Evolutionary conservation across 1,284 basidiomycete genomes (phyloP), one percentile per base, ranked within the genome.

Genomic region (Pseudozyma sp.): DNA sequence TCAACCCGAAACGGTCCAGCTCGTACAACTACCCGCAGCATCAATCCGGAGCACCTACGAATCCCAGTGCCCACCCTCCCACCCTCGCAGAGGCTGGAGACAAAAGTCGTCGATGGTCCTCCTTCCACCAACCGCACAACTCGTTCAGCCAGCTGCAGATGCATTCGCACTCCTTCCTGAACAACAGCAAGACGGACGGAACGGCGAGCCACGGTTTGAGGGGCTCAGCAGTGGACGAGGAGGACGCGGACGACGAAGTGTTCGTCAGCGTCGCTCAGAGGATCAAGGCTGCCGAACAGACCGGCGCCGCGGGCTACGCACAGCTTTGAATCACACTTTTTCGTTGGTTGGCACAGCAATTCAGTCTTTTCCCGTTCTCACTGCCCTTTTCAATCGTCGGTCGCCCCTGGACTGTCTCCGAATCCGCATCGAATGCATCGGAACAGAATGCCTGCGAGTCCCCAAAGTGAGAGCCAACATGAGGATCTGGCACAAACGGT

Each of bases 61-160:
- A 7, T n/a, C n/a, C 40, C n/a, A 16, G 11, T 7, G n/a, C 40
- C 7, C 11, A 42, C 40, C 11, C 16, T n/a, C 7, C 13, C 16
- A 4, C 1, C 40, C 13, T n/a, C 5, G 53, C 19, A 31, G 40
- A 52, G 7, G 48, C 17, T 1, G 30, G 29, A 5, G 46, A n/a
- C 7, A 55, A 11, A 1, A 48, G 47, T 9, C 35, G 69, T n/a
- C 44, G 69, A 7, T 72, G 64, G 69, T 49, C 44, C 40, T 60
- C 53, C 0, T 68, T 67, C 54, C 69, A 72, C 45, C 63, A 67
- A 0, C 56, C 61, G 17, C 63, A 67, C 16, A 62, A 63, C 47
- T 56, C 44, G 4, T 51, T 55, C 16, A 51, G 37, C 13, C 54
- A 60, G 53, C 43, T 57, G 11, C 33, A 49, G 11, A 8, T 34